Percentiles rank a stretch among this genome's conserved stretches.
phyloP scores from a whole-genome alignment of 768 basidiomycete species.

The Hysterangium stoloniferum region DNA sequence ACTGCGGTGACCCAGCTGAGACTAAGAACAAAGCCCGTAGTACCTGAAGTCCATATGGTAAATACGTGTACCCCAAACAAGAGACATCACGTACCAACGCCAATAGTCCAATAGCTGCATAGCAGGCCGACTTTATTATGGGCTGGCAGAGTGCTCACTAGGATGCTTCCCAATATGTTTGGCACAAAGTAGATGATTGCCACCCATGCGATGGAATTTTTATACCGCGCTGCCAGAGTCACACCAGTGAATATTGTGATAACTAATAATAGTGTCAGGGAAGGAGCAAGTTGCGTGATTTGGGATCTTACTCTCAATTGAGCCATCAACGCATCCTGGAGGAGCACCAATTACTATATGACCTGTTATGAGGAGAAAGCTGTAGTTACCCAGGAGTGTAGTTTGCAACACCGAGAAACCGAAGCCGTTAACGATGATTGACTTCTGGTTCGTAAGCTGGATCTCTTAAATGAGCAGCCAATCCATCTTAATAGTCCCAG shows the following conservation, averaged over 20 bases:
- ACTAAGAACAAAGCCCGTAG: conserved; percentile 54
- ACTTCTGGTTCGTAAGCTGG: conserved; percentile 51
- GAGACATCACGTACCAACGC: conserved; percentile 35
- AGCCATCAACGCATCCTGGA: conserved; percentile 50
- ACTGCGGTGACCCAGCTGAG: conserved; percentile 59
- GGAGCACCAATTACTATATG: background rate
- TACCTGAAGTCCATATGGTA: too few species aligned
- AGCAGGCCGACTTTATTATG: conserved; percentile 56
- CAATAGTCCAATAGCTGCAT: conserved; percentile 62
- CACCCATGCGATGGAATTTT: conserved; percentile 57
- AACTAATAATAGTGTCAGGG: conserved; percentile 19
- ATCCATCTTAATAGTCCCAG: background rate
- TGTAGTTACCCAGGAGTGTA: conserved; percentile 41
- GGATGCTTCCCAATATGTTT: conserved; percentile 51
- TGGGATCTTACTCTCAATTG: conserved; percentile 35
- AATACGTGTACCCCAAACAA: too few species aligned
- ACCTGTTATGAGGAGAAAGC: background rate
- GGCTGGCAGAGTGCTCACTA: conserved; percentile 64
- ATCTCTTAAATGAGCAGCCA: background rate
- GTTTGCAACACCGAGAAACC: conserved; percentile 60
- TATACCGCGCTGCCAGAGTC: conserved; percentile 44
- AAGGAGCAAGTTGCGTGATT: background rate
- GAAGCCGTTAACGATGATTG: conserved; percentile 58
- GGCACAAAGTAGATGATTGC: conserved; percentile 56
- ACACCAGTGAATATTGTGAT: conserved; percentile 63